Evolutionary conservation across 441 rosid species (phyloP), one percentile per base, ranked within the genome.

Genomic region (Eruca vesicaria): DNA sequence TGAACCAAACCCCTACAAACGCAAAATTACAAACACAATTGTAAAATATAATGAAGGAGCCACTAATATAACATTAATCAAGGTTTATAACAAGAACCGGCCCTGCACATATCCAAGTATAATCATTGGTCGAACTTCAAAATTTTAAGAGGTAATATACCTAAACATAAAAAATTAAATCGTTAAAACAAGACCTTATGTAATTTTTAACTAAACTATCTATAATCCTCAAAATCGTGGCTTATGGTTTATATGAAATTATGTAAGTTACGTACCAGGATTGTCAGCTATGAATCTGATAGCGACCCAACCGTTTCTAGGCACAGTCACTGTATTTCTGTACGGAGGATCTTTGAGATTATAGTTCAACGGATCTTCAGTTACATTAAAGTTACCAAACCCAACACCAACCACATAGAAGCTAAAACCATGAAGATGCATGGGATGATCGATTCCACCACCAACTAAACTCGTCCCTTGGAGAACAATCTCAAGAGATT

Each of bases 341-440:
- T 56, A 66, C 6, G 90, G 86, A 57, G 84, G 92, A 33, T 88
- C 87, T 7, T 69, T 63, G 5, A 86, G 81, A 75, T 88, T 85
- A 66, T 78, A 16, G 7, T 48, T 77, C 1, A 78, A 84, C 1
- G 74, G 63, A 61, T 68, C 56, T 7, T 75, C 74, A 15, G 57
- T 38, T 41, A 18, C 35, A 71, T 88, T 81, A 15, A 59, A 88
- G 52, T 84, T 88, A 4, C 89, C 89, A 6, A 59, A 45, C 31
- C 92, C 90, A 10, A 55, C 14, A 4, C 93, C 90, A 10, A 88
- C 82, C 7, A 78, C 62, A 26, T 77, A 81, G 68, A 86, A 87
- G 41, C 78, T 87, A 66, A 15, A 78, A 1, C 93, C 90, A 69
- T 88, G 93, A n/a, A 86, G 75, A 60, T 86, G 90, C 84, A 88